Evolutionary conservation across 2,329 filamentous ascomycete species (phyloP).

Genomic region (Penicillium frequentans): DNA sequence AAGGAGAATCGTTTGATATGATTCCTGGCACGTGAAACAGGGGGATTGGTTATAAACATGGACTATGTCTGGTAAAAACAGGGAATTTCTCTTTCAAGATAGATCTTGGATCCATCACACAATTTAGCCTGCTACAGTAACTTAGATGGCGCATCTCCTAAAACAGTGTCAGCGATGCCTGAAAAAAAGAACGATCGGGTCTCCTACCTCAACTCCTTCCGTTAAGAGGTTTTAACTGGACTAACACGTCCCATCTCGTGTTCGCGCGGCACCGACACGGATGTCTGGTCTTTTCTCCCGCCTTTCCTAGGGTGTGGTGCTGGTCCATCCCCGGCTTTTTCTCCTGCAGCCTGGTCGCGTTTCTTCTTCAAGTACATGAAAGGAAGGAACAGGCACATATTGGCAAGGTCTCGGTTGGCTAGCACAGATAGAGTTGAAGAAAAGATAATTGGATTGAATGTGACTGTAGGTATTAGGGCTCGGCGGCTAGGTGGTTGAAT

Average conservation of each 20-base stretch:
- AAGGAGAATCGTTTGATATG: not conserved
- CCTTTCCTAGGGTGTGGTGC: not conserved
- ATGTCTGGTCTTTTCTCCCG: not conserved
- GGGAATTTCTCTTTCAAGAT: not conserved
- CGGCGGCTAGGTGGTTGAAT: no score
- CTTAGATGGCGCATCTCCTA: not conserved
- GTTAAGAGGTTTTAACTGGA: not conserved
- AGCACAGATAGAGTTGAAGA: not conserved
- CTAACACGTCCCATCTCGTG: not conserved
- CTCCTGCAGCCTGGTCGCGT: not conserved
- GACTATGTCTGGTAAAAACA: not conserved
- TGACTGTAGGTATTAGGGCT: no score
- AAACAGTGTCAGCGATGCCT: not conserved
- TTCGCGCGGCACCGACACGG: not conserved
- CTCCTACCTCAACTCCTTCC: not conserved
- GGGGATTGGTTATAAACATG: not conserved
- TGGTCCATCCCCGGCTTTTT: not conserved
- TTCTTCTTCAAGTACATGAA: not conserved
- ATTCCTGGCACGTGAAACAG: not conserved
- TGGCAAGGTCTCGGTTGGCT: not conserved
- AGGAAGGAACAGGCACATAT: not conserved
- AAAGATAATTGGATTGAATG: no score
- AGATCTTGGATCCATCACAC: not conserved
- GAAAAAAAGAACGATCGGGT: not conserved
- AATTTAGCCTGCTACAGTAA: not conserved